phyloP scores from a whole-genome alignment of 331 rosid species.

The Rhamnella rubrinervis region DNA sequence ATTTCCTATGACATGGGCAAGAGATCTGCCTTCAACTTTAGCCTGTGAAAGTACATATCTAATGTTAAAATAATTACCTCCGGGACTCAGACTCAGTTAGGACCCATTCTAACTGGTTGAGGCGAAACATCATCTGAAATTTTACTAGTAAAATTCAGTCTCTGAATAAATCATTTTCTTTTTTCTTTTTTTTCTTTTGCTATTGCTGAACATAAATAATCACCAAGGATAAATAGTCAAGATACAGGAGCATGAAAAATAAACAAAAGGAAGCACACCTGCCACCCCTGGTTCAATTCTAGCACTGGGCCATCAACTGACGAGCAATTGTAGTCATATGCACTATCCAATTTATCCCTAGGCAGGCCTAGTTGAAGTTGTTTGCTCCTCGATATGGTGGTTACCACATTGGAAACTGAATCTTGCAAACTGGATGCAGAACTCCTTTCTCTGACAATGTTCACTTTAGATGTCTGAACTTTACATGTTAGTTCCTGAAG shows the following conservation, averaged over 20 bases:
- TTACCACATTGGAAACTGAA: conserved; percentile 25
- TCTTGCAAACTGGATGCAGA: conserved; percentile 40
- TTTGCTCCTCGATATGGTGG: conserved; percentile 30
- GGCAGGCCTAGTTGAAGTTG: conserved; percentile 27
- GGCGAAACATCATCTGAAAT: conserved; percentile 1
- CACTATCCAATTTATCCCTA: conserved; percentile 28
- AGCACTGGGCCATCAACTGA: conserved; percentile 38
- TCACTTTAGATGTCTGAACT: conserved; percentile 50
- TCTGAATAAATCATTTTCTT: background rate
- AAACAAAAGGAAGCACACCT: conserved; percentile 44
- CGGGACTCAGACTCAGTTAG: background rate
- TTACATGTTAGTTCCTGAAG: conserved; percentile 70
- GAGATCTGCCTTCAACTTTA: too few relatives aligned
- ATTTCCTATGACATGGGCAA: too few relatives aligned
- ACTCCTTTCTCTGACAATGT: conserved; percentile 40
- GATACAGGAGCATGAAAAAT: conserved; percentile 23
- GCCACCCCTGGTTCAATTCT: conserved; percentile 37
- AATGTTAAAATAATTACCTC: background rate
- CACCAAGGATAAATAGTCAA: conserved; percentile 10
- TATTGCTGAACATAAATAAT: background rate
- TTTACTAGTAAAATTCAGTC: background rate
- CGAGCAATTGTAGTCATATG: conserved; percentile 15
- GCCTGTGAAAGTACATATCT: background rate
- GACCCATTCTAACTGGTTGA: conserved; percentile 2
- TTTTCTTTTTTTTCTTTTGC: background rate